Base-by-base conservation (phyloP, 2,329 filamentous ascomycete genomes). In the Gaeumannomyces tritici region DNA sequence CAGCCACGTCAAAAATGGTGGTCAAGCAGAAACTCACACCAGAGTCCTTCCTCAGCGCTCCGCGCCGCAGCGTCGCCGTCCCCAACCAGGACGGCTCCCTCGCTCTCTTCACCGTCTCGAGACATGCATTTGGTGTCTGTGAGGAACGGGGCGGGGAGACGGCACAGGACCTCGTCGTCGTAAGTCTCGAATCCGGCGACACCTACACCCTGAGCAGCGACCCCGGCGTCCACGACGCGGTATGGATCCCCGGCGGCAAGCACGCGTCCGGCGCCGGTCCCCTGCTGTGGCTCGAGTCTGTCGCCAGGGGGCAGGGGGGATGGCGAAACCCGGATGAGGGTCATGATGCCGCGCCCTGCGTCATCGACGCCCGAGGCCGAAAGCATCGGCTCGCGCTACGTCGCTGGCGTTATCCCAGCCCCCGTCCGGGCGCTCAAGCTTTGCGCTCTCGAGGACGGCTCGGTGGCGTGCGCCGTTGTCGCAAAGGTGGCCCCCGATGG, bases 31-130 rank as follows among this genome's bases (percentile, higher is more conserved):
- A 63, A 28, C 65, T 70, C 26, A 70, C 66, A 0, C 67, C 69
- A 21, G 67, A 70, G 64, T 58, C 62, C 4, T 65, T 68, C 59
- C 60, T 69, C 33, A 61, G 60, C 29, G 63, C 66, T 3, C 68
- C 68, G 8, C 66, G 65, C 7, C 67, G 66, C 24, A 66, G 67
- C 13, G 29, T 62, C 11, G 74, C 73, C 5, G 68, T 75, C 7
- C 75, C 77, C 4, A 75, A 73, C 59, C 67, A 70, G 35, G 70
- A 74, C 42, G 76, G 76, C 51, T 73, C 70, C 1, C 66, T 73
- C 51, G 74, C 71, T 26, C 68, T 76, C 26, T 77, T 75, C 66
- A 73, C 69, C 13, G 67, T 73, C 47, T 74, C 74, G 12, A 73
- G 70, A 8, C 70, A 77, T 62, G 64, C 63, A 1, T 71, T 77